Base-by-base conservation (phyloP, 2,329 filamentous ascomycete species). In the Exophiala alcalophila region DNA sequence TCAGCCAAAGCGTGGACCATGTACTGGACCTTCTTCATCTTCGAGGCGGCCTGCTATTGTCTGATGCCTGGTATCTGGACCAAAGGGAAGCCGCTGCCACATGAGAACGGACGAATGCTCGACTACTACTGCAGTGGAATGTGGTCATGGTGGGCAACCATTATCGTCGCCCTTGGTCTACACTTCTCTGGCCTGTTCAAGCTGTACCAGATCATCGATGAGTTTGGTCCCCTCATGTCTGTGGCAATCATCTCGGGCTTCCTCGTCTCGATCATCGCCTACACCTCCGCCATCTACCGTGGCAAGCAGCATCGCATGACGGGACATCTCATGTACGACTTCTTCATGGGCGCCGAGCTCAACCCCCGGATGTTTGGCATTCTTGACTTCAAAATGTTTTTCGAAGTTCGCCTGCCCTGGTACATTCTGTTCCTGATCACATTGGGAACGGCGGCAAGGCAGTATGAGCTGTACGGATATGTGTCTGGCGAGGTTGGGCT, bases 341-440 rank as follows among this genome's bases (percentile, higher is more conserved):
- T 92, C 67, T 94, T 92, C 73, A 89, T 92, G 80, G 87, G 87
- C 40, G 84, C 85, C 9, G 87, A 94, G 69, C 73, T 94, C 41
- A 92, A 94, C 69, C 87, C 87, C 4, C 77, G 87, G 54, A 78
- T 96, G 73, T 91, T 89, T 61, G 83, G 82, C 42, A 82, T 87
- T 55, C 69, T 94, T 36, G 87, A 94, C 66, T 87, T 92, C 71
- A 94, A 94, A 71, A 92, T 94, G 87, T 95, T 95, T 70, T 92
- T 88, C 60, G 89, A 95, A 65, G 88, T 95, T 49, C 84, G 89
- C 56, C 77, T 95, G 53, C 89, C 89, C 25, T 95, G 89, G 89
- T 95, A 83, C 67, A 90, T 94, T 54, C 76, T 95, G 30, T 83
- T 94, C 59, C 78, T 91, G 47, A 73, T 91, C 29, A 83, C 82